These are phyloP conservation scores for Maudiozyma saulgeensis DNA, from an alignment of 805 yeast genomes.

Conservation along the genomic window DNA sequence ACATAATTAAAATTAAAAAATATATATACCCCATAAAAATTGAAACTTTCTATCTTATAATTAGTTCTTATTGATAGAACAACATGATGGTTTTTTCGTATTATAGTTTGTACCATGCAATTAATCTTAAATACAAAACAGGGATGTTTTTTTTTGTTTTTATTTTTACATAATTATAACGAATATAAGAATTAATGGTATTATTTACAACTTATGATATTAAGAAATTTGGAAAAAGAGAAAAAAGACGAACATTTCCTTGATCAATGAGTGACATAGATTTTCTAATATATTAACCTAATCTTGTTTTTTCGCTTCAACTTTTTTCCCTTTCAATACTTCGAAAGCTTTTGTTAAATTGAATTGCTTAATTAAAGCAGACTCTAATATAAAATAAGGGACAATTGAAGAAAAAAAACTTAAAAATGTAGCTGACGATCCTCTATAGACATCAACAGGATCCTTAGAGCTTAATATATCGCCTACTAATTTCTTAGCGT, in stretches of 20 bases:
- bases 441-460: constrained; percentile 49
- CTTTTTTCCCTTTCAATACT: constrained; percentile 14
- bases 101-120: too few relatives aligned
- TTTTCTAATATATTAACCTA: not conserved
- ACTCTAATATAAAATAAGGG: constrained; percentile 43
- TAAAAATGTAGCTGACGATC: constrained; percentile 36
- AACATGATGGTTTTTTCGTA: not conserved
- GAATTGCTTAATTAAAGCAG: constrained; percentile 33
- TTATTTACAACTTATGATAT: too few relatives aligned
- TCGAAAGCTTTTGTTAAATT: constrained; percentile 30
- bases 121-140: too few relatives aligned
- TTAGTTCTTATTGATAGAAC: too few relatives aligned
- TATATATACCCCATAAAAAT: not conserved
- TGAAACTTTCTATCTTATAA: too few relatives aligned
- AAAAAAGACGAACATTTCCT: too few relatives aligned
- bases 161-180: too few relatives aligned
- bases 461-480: constrained; percentile 35
- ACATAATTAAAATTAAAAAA: not conserved
- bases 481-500: constrained; percentile 44
- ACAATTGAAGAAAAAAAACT: constrained; percentile 29
- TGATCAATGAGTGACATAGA: too few relatives aligned
- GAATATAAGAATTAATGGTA: too few relatives aligned
- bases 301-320: not conserved
- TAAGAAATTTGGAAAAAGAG: too few relatives aligned
- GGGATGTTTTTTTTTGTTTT: too few relatives aligned